Percentiles rank a stretch among this genome's conserved stretches.
Evolutionary conservation across 768 basidiomycete species (phyloP).

Genomic region (Strobilomyces dryophilus): DNA sequence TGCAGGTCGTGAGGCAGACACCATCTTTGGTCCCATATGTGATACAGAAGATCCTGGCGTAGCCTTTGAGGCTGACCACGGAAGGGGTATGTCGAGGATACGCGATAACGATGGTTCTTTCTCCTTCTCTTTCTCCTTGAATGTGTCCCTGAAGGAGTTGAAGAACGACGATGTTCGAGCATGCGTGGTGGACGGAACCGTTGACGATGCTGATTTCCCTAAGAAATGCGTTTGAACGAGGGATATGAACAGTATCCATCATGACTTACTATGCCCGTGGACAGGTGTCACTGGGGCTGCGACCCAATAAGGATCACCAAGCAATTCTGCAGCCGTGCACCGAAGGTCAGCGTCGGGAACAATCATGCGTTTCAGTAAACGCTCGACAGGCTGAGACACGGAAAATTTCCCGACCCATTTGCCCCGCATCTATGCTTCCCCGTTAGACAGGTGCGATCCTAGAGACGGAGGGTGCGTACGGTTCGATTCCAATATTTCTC

Average conservation of each 20-base stretch:
- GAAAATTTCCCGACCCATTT: slow-evolving; percentile 73
- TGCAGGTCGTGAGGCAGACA: slow-evolving; percentile 13
- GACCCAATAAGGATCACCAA: slow-evolving; percentile 67
- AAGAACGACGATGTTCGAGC: slow-evolving; percentile 17
- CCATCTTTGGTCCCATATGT: slow-evolving; percentile 12
- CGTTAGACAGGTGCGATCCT: not conserved
- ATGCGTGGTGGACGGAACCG: slow-evolving; percentile 9
- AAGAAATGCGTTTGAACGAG: not conserved
- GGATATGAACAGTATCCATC: not conserved
- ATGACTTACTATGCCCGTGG: slow-evolving; percentile 43
- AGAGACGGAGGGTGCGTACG: slow-evolving; percentile 34
- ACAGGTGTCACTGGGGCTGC: slow-evolving; percentile 25
- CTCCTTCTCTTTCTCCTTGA: slow-evolving; percentile 27
- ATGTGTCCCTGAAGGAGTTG: slow-evolving; percentile 15
- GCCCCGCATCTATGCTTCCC: slow-evolving; percentile 52
- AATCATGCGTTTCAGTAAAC: slow-evolving; percentile 72
- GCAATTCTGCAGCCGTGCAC: slow-evolving; percentile 62
- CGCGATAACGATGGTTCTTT: slow-evolving; percentile 27
- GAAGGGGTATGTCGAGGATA: slow-evolving; percentile 33
- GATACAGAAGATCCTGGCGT: slow-evolving; percentile 12
- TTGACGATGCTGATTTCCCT: slow-evolving; percentile 35
- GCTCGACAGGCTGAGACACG: slow-evolving; percentile 65
- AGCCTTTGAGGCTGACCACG: slow-evolving; percentile 28
- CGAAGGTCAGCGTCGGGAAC: slow-evolving; percentile 78
- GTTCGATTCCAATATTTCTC: slow-evolving; percentile 87